phyloP scores from a whole-genome alignment of 2,329 filamentous ascomycete genomes.

The Mycosphaerella sp. region DNA sequence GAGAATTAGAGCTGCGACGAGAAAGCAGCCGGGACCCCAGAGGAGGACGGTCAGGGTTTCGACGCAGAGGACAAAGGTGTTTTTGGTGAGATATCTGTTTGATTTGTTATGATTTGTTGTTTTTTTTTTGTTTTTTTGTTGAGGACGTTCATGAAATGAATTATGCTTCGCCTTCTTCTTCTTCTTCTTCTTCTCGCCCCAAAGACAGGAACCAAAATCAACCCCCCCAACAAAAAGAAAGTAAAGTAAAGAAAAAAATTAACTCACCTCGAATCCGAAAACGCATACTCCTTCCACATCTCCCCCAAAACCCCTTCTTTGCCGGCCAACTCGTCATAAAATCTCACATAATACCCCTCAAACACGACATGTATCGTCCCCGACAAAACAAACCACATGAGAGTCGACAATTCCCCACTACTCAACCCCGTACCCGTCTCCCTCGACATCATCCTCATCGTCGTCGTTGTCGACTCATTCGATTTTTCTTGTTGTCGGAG shows the following conservation, averaged over 20 bases:
- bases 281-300: constrained; percentile 87
- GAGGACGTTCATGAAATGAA: too few species aligned
- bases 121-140: too few species aligned
- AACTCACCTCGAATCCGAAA: constrained; percentile 65
- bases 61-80: constrained; percentile 80
- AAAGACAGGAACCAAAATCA: too few species aligned
- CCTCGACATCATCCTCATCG: constrained; percentile 48
- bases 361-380: constrained; percentile 72
- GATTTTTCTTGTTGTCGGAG: too few species aligned
- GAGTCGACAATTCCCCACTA: constrained; percentile 50
- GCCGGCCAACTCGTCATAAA: constrained; percentile 59
- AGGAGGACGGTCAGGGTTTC: constrained; percentile 73
- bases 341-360: constrained; percentile 74
- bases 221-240: too few species aligned
- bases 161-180: too few species aligned
- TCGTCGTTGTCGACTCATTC: too few species aligned
- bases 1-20: constrained; percentile 51
- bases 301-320: constrained; percentile 71
- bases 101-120: too few species aligned
- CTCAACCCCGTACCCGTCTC: constrained; percentile 40
- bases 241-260: too few species aligned
- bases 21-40: constrained; percentile 58
- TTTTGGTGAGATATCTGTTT: constrained; percentile 62
- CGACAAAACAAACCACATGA: constrained; percentile 71
- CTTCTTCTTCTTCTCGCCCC: too few species aligned